Conservation (phyloP, 1,284 basidiomycete species). For the Cryptococcus jaspeensis region DNA sequence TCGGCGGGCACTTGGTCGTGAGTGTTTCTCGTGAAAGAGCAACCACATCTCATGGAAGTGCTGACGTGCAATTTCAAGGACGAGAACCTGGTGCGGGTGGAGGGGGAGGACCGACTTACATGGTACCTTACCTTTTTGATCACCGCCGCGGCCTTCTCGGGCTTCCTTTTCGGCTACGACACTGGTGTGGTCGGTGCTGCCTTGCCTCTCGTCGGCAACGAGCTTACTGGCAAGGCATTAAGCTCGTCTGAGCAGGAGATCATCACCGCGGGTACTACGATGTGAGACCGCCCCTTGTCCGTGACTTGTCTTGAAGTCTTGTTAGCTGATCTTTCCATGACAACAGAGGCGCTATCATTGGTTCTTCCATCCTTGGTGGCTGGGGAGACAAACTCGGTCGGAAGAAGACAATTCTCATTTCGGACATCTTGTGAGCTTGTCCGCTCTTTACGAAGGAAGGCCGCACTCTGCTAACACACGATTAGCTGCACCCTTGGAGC, state of each 20-base stretch:
- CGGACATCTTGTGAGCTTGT: conserved; percentile 19
- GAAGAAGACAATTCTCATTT: conserved; percentile 18
- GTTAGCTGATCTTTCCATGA: too few species aligned
- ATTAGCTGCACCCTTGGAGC: conserved; percentile 36
- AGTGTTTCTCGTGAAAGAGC: too few species aligned
- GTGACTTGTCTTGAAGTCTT: too few species aligned
- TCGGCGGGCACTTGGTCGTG: background rate
- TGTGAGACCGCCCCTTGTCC: too few species aligned
- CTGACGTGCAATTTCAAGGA: conserved; percentile 6
- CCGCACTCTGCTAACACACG: background rate
- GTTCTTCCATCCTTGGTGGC: conserved; percentile 15
- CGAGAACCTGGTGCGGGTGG: conserved; percentile 25
- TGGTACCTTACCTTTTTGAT: conserved; percentile 42
- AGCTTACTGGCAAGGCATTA: conserved; percentile 12
- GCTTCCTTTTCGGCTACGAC: conserved; percentile 17
- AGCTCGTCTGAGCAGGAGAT: conserved; percentile 19
- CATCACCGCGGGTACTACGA: conserved; percentile 23
- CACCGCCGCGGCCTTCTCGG: conserved; percentile 12
- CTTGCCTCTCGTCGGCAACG: conserved; percentile 17
- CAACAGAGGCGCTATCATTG: conserved; percentile 29
- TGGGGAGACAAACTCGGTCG: conserved; percentile 20
- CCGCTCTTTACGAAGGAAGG: background rate
- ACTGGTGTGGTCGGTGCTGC: conserved; percentile 25
- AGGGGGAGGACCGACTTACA: conserved; percentile 27
- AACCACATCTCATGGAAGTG: too few species aligned